Percentiles rank a stretch among this genome's conserved stretches.
Conservation (phyloP, 1,284 basidiomycete species). For the Porphyrellus sp. region DNA sequence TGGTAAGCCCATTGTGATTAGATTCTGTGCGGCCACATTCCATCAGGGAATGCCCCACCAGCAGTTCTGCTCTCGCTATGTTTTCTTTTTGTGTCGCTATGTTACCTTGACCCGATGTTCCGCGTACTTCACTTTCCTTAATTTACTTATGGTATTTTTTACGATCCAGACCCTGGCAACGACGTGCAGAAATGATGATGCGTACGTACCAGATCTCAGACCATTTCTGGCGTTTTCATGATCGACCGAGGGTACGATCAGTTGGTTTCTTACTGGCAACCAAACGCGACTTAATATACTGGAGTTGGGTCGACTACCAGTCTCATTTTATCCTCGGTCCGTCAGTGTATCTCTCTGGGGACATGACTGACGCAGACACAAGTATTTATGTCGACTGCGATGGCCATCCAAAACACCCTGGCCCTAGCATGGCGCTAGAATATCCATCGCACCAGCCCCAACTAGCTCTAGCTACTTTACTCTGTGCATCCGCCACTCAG, state of each 20-base stretch:
- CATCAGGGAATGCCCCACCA: not conserved
- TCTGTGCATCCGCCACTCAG: conserved; percentile 20
- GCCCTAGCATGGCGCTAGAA: conserved; percentile 1
- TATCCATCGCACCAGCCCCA: conserved; percentile 3
- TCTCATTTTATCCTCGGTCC: not conserved
- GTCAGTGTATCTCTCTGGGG: not conserved
- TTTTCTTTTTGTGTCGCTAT: conserved; percentile 6
- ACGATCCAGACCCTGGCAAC: conserved; percentile 2
- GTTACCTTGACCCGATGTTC: conserved; percentile 1
- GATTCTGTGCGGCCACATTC: not conserved
- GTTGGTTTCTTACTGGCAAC: conserved; percentile 3
- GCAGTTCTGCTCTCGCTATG: not conserved
- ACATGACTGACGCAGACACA: not conserved
- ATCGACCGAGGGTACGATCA: not conserved
- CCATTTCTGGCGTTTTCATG: not conserved
- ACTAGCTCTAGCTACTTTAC: conserved; percentile 8
- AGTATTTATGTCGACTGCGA: conserved; percentile 13
- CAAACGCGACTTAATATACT: not conserved
- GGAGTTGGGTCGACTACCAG: not conserved
- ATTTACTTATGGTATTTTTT: conserved; percentile 17
- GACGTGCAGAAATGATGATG: not conserved
- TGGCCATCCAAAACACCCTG: not conserved
- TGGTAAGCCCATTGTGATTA: conserved; percentile 13
- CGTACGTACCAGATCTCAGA: not conserved
- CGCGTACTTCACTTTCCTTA: conserved; percentile 9